Evolutionary conservation across 768 basidiomycete species (phyloP).

Genomic region (Tricholoma matsutake): DNA sequence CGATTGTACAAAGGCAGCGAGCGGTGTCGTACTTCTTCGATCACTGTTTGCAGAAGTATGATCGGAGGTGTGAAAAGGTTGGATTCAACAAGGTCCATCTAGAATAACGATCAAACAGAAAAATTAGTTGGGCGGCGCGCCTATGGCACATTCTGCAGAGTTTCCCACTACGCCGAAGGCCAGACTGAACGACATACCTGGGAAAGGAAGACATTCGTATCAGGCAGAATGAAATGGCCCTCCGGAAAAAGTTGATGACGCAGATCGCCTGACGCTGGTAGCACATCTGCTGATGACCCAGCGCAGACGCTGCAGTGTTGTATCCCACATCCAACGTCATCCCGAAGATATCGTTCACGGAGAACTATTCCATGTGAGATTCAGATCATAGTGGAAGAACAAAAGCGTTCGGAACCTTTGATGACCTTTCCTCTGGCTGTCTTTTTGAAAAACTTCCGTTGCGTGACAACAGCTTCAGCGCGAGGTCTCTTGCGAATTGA

Average conservation of each 20-base stretch:
- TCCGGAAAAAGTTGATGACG: constrained; percentile 53
- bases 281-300: constrained; percentile 33
- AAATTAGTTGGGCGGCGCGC: not conserved
- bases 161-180: not conserved
- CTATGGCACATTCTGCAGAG: not conserved
- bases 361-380: constrained; percentile 53
- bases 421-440: constrained; percentile 91
- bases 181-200: constrained; percentile 51
- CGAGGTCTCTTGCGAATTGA: constrained; percentile 70
- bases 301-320: constrained; percentile 63
- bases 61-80: constrained; percentile 72
- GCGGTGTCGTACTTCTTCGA: constrained; percentile 95
- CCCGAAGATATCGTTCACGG: constrained; percentile 89
- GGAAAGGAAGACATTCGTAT: constrained; percentile 92
- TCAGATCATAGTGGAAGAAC: not conserved
- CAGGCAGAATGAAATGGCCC: constrained; percentile 85
- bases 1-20: constrained; percentile 92
- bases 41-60: constrained; percentile 90
- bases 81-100: constrained; percentile 96
- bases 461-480: constrained; percentile 71
- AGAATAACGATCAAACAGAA: not conserved
- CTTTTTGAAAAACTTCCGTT: constrained; percentile 95
- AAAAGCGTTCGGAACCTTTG: constrained; percentile 70
- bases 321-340: constrained; percentile 89
- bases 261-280: constrained; percentile 59